These are phyloP conservation scores for Saccharomycopsis synnaedendra DNA, from an alignment of 805 yeast genomes.

Conservation along the genomic window DNA sequence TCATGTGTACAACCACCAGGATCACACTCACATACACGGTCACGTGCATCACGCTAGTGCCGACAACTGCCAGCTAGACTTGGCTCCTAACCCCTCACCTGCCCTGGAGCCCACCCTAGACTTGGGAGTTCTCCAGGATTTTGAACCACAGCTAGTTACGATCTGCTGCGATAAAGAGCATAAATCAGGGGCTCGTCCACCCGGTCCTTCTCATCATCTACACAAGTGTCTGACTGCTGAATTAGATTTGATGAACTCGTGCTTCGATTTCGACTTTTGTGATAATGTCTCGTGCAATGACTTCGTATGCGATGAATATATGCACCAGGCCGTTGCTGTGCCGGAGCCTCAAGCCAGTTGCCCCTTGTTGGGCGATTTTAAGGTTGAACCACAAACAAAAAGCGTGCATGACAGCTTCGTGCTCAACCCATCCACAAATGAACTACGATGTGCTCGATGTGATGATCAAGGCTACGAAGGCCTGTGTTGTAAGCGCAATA, in stretches of 20 bases:
- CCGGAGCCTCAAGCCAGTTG: conserved; percentile 10
- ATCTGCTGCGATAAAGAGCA: conserved; percentile 14
- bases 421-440: conserved; percentile 12
- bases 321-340: conserved; percentile 5
- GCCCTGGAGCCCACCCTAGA: conserved; percentile 1
- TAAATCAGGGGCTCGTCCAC: neutral
- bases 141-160: conserved; percentile 14
- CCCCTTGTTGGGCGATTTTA: neutral
- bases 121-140: conserved; percentile 1
- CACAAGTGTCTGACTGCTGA: conserved; percentile 13
- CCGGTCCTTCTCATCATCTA: conserved; percentile 8
- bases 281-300: conserved; percentile 14
- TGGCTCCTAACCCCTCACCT: neutral
- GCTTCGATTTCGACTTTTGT: conserved; percentile 17
- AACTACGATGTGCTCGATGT: conserved; percentile 11
- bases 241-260: conserved; percentile 15
- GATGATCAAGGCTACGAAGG: neutral
- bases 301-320: conserved; percentile 15
- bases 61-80: conserved; percentile 17
- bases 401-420: conserved; percentile 11
- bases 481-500: neutral
- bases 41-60: conserved; percentile 37
- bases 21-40: conserved; percentile 39
- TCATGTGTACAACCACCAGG: conserved; percentile 35
- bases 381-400: neutral